These are phyloP conservation scores for Brassica nigra DNA, from an alignment of 345 rosid genomes.

Conservation along the genomic window DNA sequence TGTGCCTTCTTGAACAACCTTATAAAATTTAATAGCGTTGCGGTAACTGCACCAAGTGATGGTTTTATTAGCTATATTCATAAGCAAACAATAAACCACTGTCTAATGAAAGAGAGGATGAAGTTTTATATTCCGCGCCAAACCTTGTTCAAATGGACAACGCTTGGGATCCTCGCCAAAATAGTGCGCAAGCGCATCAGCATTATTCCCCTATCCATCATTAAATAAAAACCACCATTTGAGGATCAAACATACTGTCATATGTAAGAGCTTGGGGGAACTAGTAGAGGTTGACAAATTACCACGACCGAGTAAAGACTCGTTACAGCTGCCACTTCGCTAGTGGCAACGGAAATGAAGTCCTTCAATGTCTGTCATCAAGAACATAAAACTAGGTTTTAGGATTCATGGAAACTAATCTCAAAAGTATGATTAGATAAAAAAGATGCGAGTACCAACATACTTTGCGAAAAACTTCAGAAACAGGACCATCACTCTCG, in stretches of 20 bases:
- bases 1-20: slow-evolving; percentile 89
- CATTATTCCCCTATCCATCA: slow-evolving; percentile 81
- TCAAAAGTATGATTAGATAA: neutral
- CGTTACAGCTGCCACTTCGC: slow-evolving; percentile 74
- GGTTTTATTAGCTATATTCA: neutral
- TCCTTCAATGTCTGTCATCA: slow-evolving; percentile 65
- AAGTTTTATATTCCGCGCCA: neutral
- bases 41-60: slow-evolving; percentile 61
- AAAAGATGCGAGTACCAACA: neutral
- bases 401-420: neutral
- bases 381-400: slow-evolving; percentile 17
- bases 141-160: slow-evolving; percentile 99
- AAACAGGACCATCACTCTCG: slow-evolving; percentile 89
- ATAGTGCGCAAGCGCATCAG: slow-evolving; percentile 92
- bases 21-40: slow-evolving; percentile 83
- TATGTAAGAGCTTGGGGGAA: neutral
- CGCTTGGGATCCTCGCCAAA: slow-evolving; percentile 99
- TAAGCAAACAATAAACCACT: neutral
- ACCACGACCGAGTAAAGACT: slow-evolving; percentile 88
- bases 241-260: slow-evolving; percentile 1
- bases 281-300: slow-evolving; percentile 39
- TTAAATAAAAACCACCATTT: neutral
- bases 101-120: neutral
- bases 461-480: slow-evolving; percentile 81
- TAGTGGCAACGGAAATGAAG: slow-evolving; percentile 73